phyloP scores from a whole-genome alignment of 2,329 filamentous ascomycete species.

The Bimuria novae-zelandiae region DNA sequence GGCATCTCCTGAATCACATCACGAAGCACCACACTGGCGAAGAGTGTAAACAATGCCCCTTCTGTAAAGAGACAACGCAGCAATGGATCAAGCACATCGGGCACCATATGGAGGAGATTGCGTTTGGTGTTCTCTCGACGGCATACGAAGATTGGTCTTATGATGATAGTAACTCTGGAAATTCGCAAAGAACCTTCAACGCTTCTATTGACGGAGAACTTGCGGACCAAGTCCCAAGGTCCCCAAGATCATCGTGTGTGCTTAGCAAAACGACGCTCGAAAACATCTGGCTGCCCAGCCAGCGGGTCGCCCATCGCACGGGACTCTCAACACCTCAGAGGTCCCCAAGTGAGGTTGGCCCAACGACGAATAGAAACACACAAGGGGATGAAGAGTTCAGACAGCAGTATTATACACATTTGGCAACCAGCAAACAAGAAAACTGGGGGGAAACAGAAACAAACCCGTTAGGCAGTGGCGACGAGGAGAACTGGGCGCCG shows the following conservation, averaged over 20 bases:
- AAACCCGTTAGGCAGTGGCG: too few relatives aligned
- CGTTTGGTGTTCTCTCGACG: neutral
- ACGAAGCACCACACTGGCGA: neutral
- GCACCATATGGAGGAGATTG: slow-evolving; percentile 7
- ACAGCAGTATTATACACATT: too few relatives aligned
- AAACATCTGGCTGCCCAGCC: too few relatives aligned
- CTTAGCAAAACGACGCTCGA: too few relatives aligned
- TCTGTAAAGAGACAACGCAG: neutral
- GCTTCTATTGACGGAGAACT: neutral
- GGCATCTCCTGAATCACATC: neutral
- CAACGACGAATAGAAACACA: too few relatives aligned
- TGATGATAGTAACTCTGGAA: neutral
- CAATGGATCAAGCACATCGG: neutral
- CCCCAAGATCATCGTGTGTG: neutral
- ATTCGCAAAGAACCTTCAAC: neutral
- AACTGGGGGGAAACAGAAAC: too few relatives aligned
- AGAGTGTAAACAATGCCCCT: neutral
- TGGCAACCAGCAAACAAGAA: too few relatives aligned
- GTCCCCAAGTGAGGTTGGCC: too few relatives aligned
- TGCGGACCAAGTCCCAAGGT: neutral
- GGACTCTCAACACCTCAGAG: too few relatives aligned
- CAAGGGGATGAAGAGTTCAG: too few relatives aligned
- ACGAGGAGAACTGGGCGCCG: too few relatives aligned
- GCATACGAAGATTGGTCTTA: slow-evolving; percentile 6
- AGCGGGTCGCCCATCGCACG: too few relatives aligned